Evolutionary conservation across 331 rosid species (phyloP), one percentile per base, ranked within the genome.

Genomic region (Rosa hybrid): DNA sequence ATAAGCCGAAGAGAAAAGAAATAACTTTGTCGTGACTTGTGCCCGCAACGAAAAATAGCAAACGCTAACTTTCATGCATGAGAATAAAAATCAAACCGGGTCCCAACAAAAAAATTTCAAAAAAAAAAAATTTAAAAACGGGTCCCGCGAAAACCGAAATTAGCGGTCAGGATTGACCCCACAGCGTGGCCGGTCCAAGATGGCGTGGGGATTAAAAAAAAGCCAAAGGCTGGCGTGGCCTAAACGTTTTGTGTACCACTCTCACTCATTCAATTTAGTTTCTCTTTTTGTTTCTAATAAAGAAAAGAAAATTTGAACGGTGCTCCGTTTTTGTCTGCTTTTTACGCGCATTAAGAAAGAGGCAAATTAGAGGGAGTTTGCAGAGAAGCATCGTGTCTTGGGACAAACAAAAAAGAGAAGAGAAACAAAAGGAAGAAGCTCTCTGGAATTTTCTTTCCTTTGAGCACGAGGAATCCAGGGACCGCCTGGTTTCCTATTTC

Each of bases 361-460:
- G 12, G 3, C 17, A 7, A 16, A 3, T 25, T 25, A 3, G 4
- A 30, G 3, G 2, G 1, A 20, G 4, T 68, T 34, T 39, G 68
- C 42, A 51, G 50, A 80, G 67, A 79, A 71, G 80, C 62, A 49
- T 83, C 64, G 83, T 86, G 38, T 68, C 1, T 39, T 74, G 50
- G 59, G 65, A 62, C 65, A 56, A 78, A 80, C 65, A 14, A 6
- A 16, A 1, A 21, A 14, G 4, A 3, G 30, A 27, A 12, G 6
- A 8, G 25, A 27, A 34, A 12, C 13, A 4, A 16, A 5, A 34
- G 41, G 50, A 68, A 59, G 82, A 78, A 75, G 83, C 74, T 38
- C 84, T 84, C 78, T 83, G 90, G 91, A 89, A 79, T 71, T 86
- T 89, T 86, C 90, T 78, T 56, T 87, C 84, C 92, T 54, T 45